A percentile compares a stretch with the other conserved stretches of the same genome.
Evolutionary conservation across 2,329 filamentous ascomycete genomes (phyloP).

Genomic region (Rhinocladiella mackenziei): DNA sequence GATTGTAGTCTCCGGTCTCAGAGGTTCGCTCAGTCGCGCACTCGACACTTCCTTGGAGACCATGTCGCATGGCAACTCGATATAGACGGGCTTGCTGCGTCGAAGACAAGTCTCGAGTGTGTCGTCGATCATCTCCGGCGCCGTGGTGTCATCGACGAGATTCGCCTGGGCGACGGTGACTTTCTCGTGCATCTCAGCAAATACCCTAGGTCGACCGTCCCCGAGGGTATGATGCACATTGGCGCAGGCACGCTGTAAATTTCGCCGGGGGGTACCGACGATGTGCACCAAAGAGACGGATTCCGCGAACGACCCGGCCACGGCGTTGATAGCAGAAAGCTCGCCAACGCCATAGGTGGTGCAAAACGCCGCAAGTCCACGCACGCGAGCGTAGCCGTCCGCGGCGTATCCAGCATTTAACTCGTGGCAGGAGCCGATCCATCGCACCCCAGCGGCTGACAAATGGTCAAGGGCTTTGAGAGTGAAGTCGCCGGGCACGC

Average conservation of each 20-base stretch:
- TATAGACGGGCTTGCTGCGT: conserved; percentile 53
- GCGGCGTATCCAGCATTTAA: conserved; percentile 67
- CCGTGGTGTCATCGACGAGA: conserved; percentile 43
- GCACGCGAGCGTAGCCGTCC: conserved; percentile 69
- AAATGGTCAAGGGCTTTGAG: conserved; percentile 54
- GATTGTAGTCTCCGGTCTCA: conserved; percentile 60
- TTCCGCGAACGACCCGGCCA: conserved; percentile 51
- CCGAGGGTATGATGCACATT: conserved; percentile 34
- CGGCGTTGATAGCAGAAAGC: conserved; percentile 37
- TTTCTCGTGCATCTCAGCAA: conserved; percentile 46
- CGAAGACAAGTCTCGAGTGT: conserved; percentile 48
- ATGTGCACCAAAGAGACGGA: conserved; percentile 58
- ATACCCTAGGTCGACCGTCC: conserved; percentile 51
- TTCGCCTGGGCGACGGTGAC: conserved; percentile 49
- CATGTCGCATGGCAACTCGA: conserved; percentile 54
- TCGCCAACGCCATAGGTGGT: conserved; percentile 61
- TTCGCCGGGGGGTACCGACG: conserved; percentile 52
- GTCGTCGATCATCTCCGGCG: conserved; percentile 50
- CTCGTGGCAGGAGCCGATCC: conserved; percentile 61
- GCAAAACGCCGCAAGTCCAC: conserved; percentile 35
- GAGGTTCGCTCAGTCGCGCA: conserved; percentile 60
- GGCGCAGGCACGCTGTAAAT: conserved; percentile 44
- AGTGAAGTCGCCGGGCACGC: conserved; percentile 47
- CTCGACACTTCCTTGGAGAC: conserved; percentile 52
- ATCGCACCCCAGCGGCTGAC: conserved; percentile 49